phyloP scores from a whole-genome alignment of 78 protist species.

The Guillardia theta region DNA sequence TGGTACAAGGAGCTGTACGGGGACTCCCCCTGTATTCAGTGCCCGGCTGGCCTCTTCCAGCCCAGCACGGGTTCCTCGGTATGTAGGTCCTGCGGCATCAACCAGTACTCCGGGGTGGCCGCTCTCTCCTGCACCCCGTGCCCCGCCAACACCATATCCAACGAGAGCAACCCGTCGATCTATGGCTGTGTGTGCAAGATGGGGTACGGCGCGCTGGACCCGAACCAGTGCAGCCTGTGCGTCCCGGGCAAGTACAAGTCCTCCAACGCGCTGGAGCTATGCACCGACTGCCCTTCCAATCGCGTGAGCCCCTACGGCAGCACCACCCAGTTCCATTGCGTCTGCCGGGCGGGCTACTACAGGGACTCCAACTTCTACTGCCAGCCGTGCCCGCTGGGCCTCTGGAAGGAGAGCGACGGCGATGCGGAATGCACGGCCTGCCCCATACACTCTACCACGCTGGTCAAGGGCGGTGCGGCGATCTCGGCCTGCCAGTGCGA shows the following conservation, averaged over 20 bases:
- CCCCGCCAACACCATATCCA: too few species aligned
- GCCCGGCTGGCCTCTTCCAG: too few species aligned
- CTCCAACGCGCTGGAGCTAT: neutral
- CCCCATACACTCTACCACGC: neutral
- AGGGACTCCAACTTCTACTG: neutral
- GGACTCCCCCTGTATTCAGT: too few species aligned
- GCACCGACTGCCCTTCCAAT: neutral
- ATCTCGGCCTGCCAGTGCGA: neutral
- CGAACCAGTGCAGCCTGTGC: neutral
- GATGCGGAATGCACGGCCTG: neutral
- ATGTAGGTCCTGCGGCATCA: too few species aligned
- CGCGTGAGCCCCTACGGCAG: too few species aligned
- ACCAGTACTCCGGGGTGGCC: too few species aligned
- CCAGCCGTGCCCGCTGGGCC: neutral
- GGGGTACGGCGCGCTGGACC: neutral
- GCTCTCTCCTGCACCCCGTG: too few species aligned
- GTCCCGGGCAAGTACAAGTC: conserved; percentile 1
- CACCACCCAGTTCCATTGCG: too few species aligned
- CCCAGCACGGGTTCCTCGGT: too few species aligned
- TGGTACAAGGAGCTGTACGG: too few species aligned
- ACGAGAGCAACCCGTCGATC: too few species aligned
- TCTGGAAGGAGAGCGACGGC: neutral
- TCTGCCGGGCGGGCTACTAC: neutral
- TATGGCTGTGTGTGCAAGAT: neutral
- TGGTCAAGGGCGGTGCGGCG: neutral